phyloP scores from a whole-genome alignment of 75 land plant species.

The Cunninghamia lanceolata region DNA sequence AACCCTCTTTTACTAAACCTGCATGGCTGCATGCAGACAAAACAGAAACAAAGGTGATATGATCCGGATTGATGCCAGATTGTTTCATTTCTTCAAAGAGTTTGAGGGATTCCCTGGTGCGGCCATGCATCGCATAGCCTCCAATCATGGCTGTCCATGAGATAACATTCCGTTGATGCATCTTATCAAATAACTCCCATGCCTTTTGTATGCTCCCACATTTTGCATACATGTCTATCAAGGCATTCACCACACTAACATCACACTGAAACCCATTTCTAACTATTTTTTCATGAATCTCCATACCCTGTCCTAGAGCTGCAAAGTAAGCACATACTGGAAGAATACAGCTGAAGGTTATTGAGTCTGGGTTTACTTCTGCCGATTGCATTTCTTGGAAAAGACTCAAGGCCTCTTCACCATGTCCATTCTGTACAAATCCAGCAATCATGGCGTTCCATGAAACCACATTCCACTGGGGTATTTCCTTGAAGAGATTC shows the following conservation, averaged over 20 bases:
- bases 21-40: conserved; percentile 17
- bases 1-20: conserved; percentile 11
- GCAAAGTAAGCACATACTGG: conserved; percentile 17
- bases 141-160: conserved; percentile 15
- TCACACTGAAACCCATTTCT: conserved; percentile 3
- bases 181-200: conserved; percentile 14
- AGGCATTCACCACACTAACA: not conserved
- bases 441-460: conserved; percentile 24
- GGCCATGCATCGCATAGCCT: conserved; percentile 14
- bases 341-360: conserved; percentile 13
- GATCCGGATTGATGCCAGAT: conserved; percentile 4
- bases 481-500: conserved; percentile 9
- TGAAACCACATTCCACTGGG: conserved; percentile 14
- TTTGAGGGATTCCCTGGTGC: conserved; percentile 5
- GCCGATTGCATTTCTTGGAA: conserved; percentile 15
- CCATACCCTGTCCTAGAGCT: conserved; percentile 11
- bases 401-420: conserved; percentile 13
- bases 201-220: conserved; percentile 16
- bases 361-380: conserved; percentile 11
- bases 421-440: conserved; percentile 6
- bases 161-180: conserved; percentile 3
- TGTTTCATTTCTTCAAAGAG: conserved; percentile 11
- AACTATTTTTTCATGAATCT: conserved; percentile 10
- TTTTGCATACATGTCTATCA: conserved; percentile 22
- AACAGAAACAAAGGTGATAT: conserved; percentile 14